Evolutionary conservation across 2,329 filamentous ascomycete genomes (phyloP).

Genomic region (Akanthomyces dipterigenus): DNA sequence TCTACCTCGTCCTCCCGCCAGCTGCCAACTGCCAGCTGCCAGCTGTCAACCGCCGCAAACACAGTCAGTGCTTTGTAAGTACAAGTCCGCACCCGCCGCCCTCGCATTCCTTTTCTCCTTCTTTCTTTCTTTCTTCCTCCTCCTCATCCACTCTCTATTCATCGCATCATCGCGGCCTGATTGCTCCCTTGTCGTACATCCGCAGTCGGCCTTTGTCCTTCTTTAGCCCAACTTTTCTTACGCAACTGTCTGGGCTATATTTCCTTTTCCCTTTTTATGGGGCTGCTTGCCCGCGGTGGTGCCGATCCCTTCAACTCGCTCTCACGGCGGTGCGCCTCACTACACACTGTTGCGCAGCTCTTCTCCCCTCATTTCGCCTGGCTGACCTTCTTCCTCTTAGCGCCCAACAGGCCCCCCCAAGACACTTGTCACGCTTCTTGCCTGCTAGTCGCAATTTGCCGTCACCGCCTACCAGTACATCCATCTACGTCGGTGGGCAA

Average conservation of each 20-base stretch:
- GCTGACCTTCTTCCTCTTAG: slow-evolving; percentile 14
- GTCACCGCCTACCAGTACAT: slow-evolving; percentile 20
- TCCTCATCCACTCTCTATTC: background rate
- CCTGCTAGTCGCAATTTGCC: slow-evolving; percentile 8
- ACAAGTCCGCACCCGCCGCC: background rate
- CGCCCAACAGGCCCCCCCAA: slow-evolving; percentile 5
- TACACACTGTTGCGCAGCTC: slow-evolving; percentile 1
- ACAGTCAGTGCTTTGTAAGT: background rate
- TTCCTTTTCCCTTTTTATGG: slow-evolving; percentile 7
- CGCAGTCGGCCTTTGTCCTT: background rate
- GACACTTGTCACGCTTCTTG: slow-evolving; percentile 6
- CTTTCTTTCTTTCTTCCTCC: background rate
- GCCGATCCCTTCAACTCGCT: slow-evolving; percentile 4
- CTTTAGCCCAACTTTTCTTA: background rate
- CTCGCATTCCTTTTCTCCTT: background rate
- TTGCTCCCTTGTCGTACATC: slow-evolving; percentile 2
- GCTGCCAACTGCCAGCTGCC: background rate
- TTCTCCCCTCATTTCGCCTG: slow-evolving; percentile 12
- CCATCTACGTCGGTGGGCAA: background rate
- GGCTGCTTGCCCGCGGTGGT: slow-evolving; percentile 1
- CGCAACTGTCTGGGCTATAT: slow-evolving; percentile 1
- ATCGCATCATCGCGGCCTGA: background rate
- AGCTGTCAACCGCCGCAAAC: background rate
- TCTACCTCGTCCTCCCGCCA: background rate
- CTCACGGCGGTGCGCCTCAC: background rate